Evolutionary conservation across 2,329 filamentous ascomycete species (phyloP).

Genomic region (Orbilia ellipsospora): DNA sequence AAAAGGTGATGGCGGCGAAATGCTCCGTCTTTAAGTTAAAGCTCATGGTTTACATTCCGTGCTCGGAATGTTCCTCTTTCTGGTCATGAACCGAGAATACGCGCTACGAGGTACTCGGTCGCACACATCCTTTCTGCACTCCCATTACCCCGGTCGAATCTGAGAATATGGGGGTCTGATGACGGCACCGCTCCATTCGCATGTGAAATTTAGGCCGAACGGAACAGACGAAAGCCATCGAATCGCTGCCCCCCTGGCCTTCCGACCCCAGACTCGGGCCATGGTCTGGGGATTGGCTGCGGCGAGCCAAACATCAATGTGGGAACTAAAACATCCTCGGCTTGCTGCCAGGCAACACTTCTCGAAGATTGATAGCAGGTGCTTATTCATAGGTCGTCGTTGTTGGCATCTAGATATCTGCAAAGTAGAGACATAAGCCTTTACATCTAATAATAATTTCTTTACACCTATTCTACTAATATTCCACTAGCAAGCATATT

Average conservation of each 20-base stretch:
- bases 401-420: too few species aligned
- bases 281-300: constrained; percentile 33
- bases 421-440: too few species aligned
- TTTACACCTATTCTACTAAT: too few species aligned
- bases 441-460: too few species aligned
- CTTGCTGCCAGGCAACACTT: not conserved
- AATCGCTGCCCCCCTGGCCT: not conserved
- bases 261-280: constrained; percentile 21
- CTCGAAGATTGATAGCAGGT: too few species aligned
- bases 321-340: constrained; percentile 26
- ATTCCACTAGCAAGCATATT: too few species aligned
- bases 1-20: constrained; percentile 8
- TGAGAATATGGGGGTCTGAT: constrained; percentile 25
- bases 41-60: not conserved
- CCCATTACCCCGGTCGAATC: not conserved
- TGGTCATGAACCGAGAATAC: constrained; percentile 33
- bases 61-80: constrained; percentile 12
- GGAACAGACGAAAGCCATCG: not conserved
- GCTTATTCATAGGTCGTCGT: too few species aligned
- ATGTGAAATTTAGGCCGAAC: constrained; percentile 42
- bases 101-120: constrained; percentile 54
- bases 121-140: constrained; percentile 10
- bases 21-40: not conserved
- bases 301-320: not conserved
- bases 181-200: constrained; percentile 32